These are phyloP conservation scores for Zymoseptoria passerinii DNA, from an alignment of 2,329 filamentous ascomycete genomes.

Conservation along the genomic window DNA sequence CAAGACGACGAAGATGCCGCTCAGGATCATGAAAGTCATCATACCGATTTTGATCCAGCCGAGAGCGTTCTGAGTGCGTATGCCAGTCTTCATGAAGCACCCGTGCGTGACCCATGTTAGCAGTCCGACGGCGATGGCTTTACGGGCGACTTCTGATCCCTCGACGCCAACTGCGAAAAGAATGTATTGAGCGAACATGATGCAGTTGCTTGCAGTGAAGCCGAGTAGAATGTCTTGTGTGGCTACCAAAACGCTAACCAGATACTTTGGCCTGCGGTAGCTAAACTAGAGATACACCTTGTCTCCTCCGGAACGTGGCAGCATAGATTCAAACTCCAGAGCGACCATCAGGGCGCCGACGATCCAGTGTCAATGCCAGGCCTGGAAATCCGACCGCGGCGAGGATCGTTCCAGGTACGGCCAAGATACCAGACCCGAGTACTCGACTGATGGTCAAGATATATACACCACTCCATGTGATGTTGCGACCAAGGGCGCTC, in stretches of 20 bases:
- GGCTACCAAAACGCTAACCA: constrained; percentile 57
- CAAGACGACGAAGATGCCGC: constrained; percentile 30
- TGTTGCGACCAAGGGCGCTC: constrained; percentile 49
- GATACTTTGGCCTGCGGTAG: constrained; percentile 54
- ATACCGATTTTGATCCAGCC: constrained; percentile 35
- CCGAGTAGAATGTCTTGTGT: constrained; percentile 56
- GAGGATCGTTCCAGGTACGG: constrained; percentile 60
- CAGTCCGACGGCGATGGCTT: constrained; percentile 40
- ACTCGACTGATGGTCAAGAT: constrained; percentile 61
- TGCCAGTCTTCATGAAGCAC: constrained; percentile 31
- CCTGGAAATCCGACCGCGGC: constrained; percentile 59
- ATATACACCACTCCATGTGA: constrained; percentile 49
- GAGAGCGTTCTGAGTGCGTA: constrained; percentile 33
- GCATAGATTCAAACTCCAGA: constrained; percentile 62
- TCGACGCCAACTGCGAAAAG: constrained; percentile 49
- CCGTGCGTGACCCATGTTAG: constrained; percentile 34
- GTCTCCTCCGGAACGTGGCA: constrained; percentile 57
- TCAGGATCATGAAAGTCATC: constrained; percentile 33
- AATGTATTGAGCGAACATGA: constrained; percentile 16
- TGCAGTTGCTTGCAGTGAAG: constrained; percentile 61
- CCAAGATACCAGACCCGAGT: constrained; percentile 64
- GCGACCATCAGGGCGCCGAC: constrained; percentile 53
- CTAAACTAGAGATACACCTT: constrained; percentile 67
- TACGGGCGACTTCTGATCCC: constrained; percentile 45
- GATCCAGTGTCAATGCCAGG: constrained; percentile 53